Evolutionary conservation across 2,329 filamentous ascomycete species (phyloP), one percentile per base, ranked within the genome.

Genomic region (Penicillium thymicola): DNA sequence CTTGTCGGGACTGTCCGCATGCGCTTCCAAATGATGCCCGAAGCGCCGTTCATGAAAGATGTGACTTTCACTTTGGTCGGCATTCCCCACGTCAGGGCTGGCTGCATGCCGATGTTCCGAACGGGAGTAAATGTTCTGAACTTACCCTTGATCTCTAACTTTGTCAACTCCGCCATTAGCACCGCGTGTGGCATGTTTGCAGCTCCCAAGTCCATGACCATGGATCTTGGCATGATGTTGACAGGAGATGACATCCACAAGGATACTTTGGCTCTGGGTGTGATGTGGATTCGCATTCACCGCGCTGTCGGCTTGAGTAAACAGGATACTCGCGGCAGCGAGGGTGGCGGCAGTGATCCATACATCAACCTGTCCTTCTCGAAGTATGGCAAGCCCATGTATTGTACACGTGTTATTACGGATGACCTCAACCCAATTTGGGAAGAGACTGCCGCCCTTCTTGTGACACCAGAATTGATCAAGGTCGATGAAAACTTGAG

Each of bases 301-400:
- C 89, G 90, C 65, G 94, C 93, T 11, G 80, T 85, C 21, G 92
- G 89, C 0, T 82, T 99, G 56, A 96, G 90, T 79, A 97, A 96
- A 75, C 93, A 97, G 70, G 94, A 99, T 70, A 80, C 76, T 51
- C 86, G 90, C 57, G 92, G 92, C 40, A 92, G 87, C 67, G 83
- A 88, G 51, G 89, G 91, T 18, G 93, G 94, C 34, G 93, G 93
- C 43, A 95, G 90, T 49, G 94, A 99, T 65, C 92, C 93, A 0
- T 97, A 97, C 73, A 95, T 97, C 70, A 97, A 93, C 32, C 82
- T 97, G 36, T 88, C 89, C 40, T 97, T 95, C 79, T 95, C 90
- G 67, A 97, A 97, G 73, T 97, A 97, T 66, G 90, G 89, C 55
- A 99, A 99, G 76, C 93, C 93, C 2, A 95, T 96, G 84, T 97